Conservation (phyloP, 495 filamentous ascomycete genomes). For the Aspergillus cristatus region DNA sequence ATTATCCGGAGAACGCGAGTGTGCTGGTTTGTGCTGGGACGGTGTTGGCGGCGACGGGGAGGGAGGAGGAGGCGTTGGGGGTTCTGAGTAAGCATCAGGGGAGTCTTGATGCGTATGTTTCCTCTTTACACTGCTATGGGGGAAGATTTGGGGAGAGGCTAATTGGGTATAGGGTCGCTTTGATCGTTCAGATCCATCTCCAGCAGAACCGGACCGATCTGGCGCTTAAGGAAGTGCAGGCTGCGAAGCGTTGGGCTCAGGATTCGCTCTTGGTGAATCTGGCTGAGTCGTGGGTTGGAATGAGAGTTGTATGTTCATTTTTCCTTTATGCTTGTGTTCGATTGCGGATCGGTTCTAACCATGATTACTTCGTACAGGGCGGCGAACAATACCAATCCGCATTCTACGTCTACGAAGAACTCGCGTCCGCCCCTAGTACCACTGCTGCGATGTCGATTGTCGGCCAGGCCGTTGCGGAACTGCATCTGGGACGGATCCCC, state of each 20-base stretch:
- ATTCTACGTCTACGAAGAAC: slow-evolving; percentile 97
- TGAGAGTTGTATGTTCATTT: slow-evolving; percentile 61
- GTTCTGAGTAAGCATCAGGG: slow-evolving; percentile 76
- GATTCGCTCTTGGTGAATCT: slow-evolving; percentile 90
- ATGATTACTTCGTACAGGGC: slow-evolving; percentile 51
- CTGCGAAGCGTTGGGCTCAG: slow-evolving; percentile 92
- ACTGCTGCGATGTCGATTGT: slow-evolving; percentile 55
- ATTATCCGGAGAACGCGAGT: slow-evolving; percentile 59
- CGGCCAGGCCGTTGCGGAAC: slow-evolving; percentile 82
- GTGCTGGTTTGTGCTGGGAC: slow-evolving; percentile 76
- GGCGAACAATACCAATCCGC: slow-evolving; percentile 94
- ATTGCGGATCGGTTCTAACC: slow-evolving; percentile 1
- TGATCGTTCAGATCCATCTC: slow-evolving; percentile 85
- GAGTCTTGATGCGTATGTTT: slow-evolving; percentile 66
- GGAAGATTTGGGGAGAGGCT: slow-evolving; percentile 3
- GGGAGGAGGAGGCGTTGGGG: slow-evolving; percentile 72
- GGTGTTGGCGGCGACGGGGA: slow-evolving; percentile 65
- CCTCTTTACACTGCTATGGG: not conserved
- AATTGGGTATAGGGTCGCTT: slow-evolving; percentile 43
- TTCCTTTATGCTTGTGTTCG: not conserved
- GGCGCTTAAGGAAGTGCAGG: slow-evolving; percentile 77
- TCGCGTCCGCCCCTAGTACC: slow-evolving; percentile 74
- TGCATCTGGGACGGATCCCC: slow-evolving; percentile 80
- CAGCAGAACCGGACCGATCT: slow-evolving; percentile 85
- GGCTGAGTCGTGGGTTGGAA: slow-evolving; percentile 88